Evolutionary conservation across 305 asterid species (phyloP).

Genomic region (Fraxinus ornus): DNA sequence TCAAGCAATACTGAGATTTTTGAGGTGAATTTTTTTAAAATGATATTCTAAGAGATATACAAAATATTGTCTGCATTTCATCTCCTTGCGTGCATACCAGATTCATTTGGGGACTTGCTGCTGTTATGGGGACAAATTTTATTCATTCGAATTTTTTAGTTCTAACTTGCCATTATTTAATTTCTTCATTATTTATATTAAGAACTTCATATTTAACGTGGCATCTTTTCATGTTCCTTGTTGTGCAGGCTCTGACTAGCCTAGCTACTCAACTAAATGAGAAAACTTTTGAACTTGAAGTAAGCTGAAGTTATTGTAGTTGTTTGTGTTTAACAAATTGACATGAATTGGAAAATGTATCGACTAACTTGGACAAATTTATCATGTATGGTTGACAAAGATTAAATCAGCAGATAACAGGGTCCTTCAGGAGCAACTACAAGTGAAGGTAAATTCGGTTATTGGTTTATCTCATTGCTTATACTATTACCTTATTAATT

Average conservation of each 20-base stretch:
- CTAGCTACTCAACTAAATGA: constrained; percentile 76
- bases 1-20: constrained; percentile 54
- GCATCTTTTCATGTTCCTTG: background rate
- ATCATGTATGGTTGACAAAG: constrained; percentile 34
- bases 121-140: background rate
- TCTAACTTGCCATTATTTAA: background rate
- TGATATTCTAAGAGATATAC: background rate
- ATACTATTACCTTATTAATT: constrained; percentile 12
- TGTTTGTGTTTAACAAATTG: constrained; percentile 18
- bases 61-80: background rate
- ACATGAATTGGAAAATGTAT: constrained; percentile 4
- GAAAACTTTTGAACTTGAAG: constrained; percentile 83
- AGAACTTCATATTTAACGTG: background rate
- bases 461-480: constrained; percentile 10
- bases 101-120: background rate
- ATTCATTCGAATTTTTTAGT: background rate
- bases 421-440: constrained; percentile 84
- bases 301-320: constrained; percentile 29
- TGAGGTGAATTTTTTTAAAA: constrained; percentile 47
- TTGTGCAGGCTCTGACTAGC: constrained; percentile 60
- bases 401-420: constrained; percentile 88
- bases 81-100: background rate
- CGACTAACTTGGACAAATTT: constrained; percentile 34
- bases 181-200: background rate
- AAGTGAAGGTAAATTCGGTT: constrained; percentile 52